These are phyloP conservation scores for Scheffersomyces spartinae DNA, from an alignment of 805 yeast species.

Conservation along the genomic window DNA sequence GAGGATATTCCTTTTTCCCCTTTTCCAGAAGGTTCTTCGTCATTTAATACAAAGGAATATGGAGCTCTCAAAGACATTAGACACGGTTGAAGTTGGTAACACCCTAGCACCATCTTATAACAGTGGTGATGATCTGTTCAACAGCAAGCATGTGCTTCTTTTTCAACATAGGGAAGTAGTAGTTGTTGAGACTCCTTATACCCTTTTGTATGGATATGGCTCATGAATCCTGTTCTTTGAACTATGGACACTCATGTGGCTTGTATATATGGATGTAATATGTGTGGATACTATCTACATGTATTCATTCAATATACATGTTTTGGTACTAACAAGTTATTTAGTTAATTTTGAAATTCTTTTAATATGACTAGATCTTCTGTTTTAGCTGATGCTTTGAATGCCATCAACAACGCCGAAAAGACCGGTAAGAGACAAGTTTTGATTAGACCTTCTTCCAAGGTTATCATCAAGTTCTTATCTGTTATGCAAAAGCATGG, in stretches of 20 bases:
- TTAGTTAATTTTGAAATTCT: not conserved
- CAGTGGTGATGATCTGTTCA: not conserved
- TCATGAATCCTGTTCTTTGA: slow-evolving; percentile 19
- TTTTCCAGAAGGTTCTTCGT: no score
- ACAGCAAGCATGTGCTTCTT: not conserved
- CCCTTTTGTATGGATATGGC: slow-evolving; percentile 5
- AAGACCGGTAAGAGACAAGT: slow-evolving; percentile 26
- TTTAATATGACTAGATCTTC: slow-evolving; percentile 22
- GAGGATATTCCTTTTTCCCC: no score
- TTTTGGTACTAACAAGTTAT: not conserved
- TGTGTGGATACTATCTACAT: not conserved
- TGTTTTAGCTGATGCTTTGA: slow-evolving; percentile 25
- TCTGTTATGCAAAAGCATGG: slow-evolving; percentile 24
- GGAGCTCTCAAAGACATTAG: no score
- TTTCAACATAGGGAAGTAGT: not conserved
- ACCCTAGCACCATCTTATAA: not conserved
- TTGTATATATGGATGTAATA: no score
- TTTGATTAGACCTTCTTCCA: slow-evolving; percentile 24
- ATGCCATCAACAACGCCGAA: slow-evolving; percentile 25
- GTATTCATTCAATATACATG: not conserved
- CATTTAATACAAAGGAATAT: no score
- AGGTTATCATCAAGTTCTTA: slow-evolving; percentile 21
- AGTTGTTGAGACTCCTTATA: not conserved
- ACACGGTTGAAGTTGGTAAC: not conserved
- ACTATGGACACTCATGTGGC: slow-evolving; percentile 31